Evolutionary conservation across 2,329 filamentous ascomycete species (phyloP), one percentile per base, ranked within the genome.

Genomic region (Escovopsis sp.): DNA sequence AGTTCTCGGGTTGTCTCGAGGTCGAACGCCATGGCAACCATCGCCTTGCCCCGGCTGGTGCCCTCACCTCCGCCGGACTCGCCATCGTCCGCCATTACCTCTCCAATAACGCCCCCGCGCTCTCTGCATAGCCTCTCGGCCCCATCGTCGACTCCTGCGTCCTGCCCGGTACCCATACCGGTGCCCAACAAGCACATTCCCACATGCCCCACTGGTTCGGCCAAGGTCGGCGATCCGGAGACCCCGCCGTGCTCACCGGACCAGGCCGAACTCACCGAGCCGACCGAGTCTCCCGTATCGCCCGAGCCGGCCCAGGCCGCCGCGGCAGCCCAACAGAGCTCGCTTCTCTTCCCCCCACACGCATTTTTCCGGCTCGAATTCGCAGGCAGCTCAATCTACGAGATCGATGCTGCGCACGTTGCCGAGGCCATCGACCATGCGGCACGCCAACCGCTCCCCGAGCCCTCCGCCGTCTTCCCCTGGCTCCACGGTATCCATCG

Each of bases 401-500:
- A 80, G 36, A 78, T 96, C 51, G 73, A 77, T 55, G 77, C 82
- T 28, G 66, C 69, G 35, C 74, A 75, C 26, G 69, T 95, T 36
- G 76, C 77, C 10, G 69, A 77, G 38, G 86, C 89, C 1, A 57
- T 96, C 32, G 78, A 93, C 49, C 76, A 88, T 53, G 67, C 78
- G 45, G 75, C 89, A 3, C 73, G 78, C 3, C 86, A 94, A 55
- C 82, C 87, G 1, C 69, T 96, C 23, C 89, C 91, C 6, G 79
- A 89, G 43, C 79, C 91, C 0, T 75, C 81, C n/a, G 72, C 79
- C 47, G 85, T 96, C 47, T 98, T 96, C 55, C 91, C 91, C 2
- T 98, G 91, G 91, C 70, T 95, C 23, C 91, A 98, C 63, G 91
- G 91, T 23, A 66, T 96, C 35, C 88, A 96, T 55, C 80, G 85